Conservation (phyloP, 139 green algal genomes). For the Nannochloris sp. region DNA sequence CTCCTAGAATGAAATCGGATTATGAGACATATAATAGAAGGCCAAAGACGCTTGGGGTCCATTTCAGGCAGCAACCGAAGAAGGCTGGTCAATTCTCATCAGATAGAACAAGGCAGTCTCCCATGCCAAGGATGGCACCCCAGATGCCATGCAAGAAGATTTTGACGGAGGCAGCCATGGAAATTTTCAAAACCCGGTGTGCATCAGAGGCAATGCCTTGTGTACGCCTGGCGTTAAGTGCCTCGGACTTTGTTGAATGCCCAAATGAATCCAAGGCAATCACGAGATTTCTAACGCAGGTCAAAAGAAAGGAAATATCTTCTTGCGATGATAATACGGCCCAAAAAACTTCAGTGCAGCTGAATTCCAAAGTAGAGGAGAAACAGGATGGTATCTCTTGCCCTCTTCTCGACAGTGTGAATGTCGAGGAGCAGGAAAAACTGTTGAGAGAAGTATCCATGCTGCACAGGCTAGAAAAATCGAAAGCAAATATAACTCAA, state of each 20-base stretch:
- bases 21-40: constrained; percentile 32
- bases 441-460: constrained; percentile 18
- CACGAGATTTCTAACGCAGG: constrained; percentile 27
- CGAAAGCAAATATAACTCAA: neutral
- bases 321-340: neutral
- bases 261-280: constrained; percentile 16
- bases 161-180: neutral
- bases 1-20: constrained; percentile 42
- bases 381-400: neutral
- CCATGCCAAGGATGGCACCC: constrained; percentile 33
- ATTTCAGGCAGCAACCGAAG: constrained; percentile 20
- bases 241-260: constrained; percentile 38
- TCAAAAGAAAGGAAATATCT: neutral
- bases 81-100: neutral
- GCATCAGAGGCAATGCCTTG: constrained; percentile 47
- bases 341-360: neutral
- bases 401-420: constrained; percentile 2
- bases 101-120: constrained; percentile 37
- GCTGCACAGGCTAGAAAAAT: neutral
- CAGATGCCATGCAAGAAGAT: neutral
- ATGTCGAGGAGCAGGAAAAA: constrained; percentile 21
- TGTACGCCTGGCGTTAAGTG: constrained; percentile 46
- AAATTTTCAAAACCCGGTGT: constrained; percentile 13
- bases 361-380: neutral
- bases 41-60: constrained; percentile 40